Evolutionary conservation across 768 basidiomycete genomes (phyloP).

Genomic region (Austroboletus festivus): DNA sequence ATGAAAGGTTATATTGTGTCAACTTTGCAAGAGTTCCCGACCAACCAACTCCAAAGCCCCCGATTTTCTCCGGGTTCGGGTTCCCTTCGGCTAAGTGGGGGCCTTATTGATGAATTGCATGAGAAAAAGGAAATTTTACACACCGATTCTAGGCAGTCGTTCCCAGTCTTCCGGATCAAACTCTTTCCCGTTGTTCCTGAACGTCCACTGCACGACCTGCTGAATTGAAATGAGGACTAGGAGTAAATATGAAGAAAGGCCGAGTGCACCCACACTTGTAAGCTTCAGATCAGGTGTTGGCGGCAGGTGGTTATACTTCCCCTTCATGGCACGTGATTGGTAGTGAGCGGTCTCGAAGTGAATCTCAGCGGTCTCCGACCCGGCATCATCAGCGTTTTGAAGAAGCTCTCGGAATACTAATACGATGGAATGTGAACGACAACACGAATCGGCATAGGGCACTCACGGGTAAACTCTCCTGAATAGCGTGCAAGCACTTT

Average conservation of each 20-base stretch:
- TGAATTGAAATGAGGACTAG: neutral
- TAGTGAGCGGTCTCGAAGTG: slow-evolving; percentile 63
- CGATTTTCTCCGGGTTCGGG: slow-evolving; percentile 92
- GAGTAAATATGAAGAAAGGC: too few relatives aligned
- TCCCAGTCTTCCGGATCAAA: slow-evolving; percentile 86
- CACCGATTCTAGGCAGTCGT: slow-evolving; percentile 87
- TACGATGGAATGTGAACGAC: neutral
- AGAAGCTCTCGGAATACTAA: slow-evolving; percentile 74
- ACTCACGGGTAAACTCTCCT: slow-evolving; percentile 77
- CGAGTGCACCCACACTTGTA: neutral
- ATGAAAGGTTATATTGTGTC: neutral
- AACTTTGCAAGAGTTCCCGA: neutral
- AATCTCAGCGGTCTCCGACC: slow-evolving; percentile 68
- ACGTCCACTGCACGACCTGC: slow-evolving; percentile 76
- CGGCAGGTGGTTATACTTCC: too few relatives aligned
- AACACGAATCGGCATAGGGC: neutral
- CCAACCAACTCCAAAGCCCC: slow-evolving; percentile 82
- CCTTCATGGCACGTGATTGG: neutral
- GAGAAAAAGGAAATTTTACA: slow-evolving; percentile 7
- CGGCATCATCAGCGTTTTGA: slow-evolving; percentile 93
- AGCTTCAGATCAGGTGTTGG: neutral
- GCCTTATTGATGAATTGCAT: neutral
- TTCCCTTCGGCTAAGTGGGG: slow-evolving; percentile 79
- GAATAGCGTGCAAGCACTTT: slow-evolving; percentile 94
- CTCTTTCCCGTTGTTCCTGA: slow-evolving; percentile 79